Percentiles rank a stretch among this genome's conserved stretches.
These are phyloP conservation scores for Cutaneotrichosporon arboriforme DNA, from an alignment of 1,284 basidiomycete species.

Conservation along the genomic window DNA sequence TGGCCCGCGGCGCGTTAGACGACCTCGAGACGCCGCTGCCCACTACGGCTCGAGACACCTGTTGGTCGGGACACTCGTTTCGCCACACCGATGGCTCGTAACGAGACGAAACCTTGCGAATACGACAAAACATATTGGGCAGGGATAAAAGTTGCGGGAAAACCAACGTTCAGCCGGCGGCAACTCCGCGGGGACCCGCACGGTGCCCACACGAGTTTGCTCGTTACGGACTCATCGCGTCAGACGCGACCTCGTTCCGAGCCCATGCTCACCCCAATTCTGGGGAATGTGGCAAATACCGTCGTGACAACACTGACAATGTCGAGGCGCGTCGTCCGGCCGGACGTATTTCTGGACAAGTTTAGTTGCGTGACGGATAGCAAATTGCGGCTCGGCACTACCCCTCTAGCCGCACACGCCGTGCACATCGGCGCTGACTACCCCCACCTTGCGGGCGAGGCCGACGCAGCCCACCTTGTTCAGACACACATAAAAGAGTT, in stretches of 20 bases:
- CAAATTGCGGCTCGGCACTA: background rate
- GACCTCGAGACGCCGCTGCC: too few relatives aligned
- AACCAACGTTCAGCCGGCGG: too few relatives aligned
- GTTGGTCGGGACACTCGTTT: too few relatives aligned
- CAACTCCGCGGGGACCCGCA: too few relatives aligned
- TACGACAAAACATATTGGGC: too few relatives aligned
- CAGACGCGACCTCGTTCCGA: background rate
- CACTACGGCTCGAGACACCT: too few relatives aligned
- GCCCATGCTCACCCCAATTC: too few relatives aligned
- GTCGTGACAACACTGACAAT: background rate
- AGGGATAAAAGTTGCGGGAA: too few relatives aligned
- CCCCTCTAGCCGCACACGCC: conserved; percentile 2
- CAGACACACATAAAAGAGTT: background rate
- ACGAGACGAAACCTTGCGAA: too few relatives aligned
- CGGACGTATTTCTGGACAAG: background rate
- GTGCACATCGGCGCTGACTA: background rate
- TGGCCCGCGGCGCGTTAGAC: too few relatives aligned
- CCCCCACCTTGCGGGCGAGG: background rate
- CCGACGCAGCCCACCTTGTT: background rate
- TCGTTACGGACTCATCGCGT: background rate
- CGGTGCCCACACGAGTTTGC: too few relatives aligned
- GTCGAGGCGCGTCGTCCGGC: conserved; percentile 1
- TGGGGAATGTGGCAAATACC: background rate
- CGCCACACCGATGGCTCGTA: too few relatives aligned
- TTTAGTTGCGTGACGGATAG: background rate